Percentiles rank a stretch among this genome's conserved stretches.
phyloP scores from a whole-genome alignment of 129 eudicot genomes.

The Escallonia rubra region DNA sequence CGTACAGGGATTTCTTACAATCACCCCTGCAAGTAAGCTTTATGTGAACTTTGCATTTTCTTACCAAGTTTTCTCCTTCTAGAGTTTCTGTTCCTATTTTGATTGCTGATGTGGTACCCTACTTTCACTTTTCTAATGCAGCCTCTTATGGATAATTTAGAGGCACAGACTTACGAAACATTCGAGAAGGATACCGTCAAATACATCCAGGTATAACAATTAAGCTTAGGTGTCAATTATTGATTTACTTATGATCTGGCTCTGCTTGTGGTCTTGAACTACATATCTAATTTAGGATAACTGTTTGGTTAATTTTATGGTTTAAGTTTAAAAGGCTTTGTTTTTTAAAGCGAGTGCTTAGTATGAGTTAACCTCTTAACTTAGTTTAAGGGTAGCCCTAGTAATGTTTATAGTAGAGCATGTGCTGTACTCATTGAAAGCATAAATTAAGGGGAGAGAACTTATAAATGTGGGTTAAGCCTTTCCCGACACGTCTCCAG shows the following conservation, averaged over 20 bases:
- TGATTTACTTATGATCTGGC: background rate
- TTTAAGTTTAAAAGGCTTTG: background rate
- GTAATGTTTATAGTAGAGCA: no score
- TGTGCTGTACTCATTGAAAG: no score
- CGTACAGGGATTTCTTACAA: constrained; percentile 91
- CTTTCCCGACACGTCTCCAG: no score
- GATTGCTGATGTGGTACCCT: background rate
- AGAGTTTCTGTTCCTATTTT: no score
- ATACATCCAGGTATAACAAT: constrained; percentile 66
- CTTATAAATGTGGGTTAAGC: no score
- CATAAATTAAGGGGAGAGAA: no score
- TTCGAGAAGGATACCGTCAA: constrained; percentile 86
- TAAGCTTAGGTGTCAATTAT: background rate
- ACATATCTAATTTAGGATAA: background rate
- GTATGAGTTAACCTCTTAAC: no score
- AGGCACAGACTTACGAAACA: constrained; percentile 97
- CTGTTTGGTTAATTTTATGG: background rate
- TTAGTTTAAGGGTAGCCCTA: no score
- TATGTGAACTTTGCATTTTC: background rate
- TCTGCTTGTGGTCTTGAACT: background rate
- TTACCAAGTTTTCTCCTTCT: background rate
- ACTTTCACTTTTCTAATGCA: constrained; percentile 25
- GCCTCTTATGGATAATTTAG: constrained; percentile 99
- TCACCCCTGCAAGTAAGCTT: constrained; percentile 85
- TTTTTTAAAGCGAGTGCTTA: background rate